Evolutionary conservation across 345 rosid genomes (phyloP).

Genomic region (Excoecaria cochinchinensis): DNA sequence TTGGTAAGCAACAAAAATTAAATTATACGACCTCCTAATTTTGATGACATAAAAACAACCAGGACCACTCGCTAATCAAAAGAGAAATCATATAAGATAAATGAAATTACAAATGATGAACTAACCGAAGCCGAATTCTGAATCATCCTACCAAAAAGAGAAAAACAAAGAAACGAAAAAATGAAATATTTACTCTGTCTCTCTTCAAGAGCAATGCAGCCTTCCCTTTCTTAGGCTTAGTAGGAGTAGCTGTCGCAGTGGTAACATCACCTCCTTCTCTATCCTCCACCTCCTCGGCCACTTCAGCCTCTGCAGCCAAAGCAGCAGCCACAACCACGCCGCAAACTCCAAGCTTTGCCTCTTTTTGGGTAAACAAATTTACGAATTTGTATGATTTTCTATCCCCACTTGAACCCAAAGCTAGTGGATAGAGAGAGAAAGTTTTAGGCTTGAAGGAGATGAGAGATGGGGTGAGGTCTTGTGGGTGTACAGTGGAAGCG

Average conservation of each 20-base stretch:
- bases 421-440: constrained; percentile 39
- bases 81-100: not conserved
- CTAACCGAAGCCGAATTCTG: constrained; percentile 13
- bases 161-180: not conserved
- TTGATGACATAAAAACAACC: not conserved
- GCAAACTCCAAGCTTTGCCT: constrained; percentile 27
- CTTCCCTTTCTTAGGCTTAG: constrained; percentile 85
- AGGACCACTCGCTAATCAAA: not conserved
- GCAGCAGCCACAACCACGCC: constrained; percentile 39
- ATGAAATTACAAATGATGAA: not conserved
- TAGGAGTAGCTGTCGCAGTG: constrained; percentile 42
- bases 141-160: constrained; percentile 3
- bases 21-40: not conserved
- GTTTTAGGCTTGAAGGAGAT: constrained; percentile 53
- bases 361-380: constrained; percentile 16
- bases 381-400: constrained; percentile 26
- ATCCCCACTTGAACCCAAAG: constrained; percentile 23
- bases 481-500: constrained; percentile 45
- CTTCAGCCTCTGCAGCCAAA: constrained; percentile 48
- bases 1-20: not conserved
- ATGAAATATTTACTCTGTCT: constrained; percentile 62
- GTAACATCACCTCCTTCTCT: constrained; percentile 32
- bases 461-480: constrained; percentile 48
- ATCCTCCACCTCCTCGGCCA: constrained; percentile 46
- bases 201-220: constrained; percentile 81